These are phyloP conservation scores for Neophaeococcomyces mojaviensis DNA, from an alignment of 2,329 filamentous ascomycete genomes.

Conservation along the genomic window DNA sequence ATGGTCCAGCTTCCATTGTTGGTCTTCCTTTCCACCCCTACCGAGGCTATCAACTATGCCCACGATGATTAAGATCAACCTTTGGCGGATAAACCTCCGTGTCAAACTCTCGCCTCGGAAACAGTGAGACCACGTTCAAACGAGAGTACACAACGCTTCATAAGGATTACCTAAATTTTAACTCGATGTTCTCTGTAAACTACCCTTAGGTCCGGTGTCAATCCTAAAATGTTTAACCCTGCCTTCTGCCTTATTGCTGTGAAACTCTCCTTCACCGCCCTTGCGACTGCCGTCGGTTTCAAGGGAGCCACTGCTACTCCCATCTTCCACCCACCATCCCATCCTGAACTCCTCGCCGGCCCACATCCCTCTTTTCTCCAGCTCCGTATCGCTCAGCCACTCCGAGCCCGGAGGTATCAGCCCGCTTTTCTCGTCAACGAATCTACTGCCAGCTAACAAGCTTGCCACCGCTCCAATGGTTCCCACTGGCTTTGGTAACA, in stretches of 20 bases:
- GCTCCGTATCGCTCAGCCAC: slow-evolving; percentile 15
- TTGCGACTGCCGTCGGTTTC: not conserved
- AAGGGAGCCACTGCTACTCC: not conserved
- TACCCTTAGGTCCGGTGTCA: not conserved
- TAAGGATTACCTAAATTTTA: too few relatives aligned
- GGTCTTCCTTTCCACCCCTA: too few relatives aligned
- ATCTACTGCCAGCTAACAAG: slow-evolving; percentile 14
- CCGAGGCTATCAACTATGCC: too few relatives aligned
- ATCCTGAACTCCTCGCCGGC: slow-evolving; percentile 17
- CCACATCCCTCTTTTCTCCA: slow-evolving; percentile 16
- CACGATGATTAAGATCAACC: too few relatives aligned
- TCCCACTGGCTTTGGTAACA: slow-evolving; percentile 16
- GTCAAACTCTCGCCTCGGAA: too few relatives aligned
- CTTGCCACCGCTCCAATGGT: slow-evolving; percentile 16
- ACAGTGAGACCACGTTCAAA: too few relatives aligned
- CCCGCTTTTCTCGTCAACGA: slow-evolving; percentile 13
- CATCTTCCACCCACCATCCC: slow-evolving; percentile 15
- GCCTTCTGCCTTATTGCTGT: too few relatives aligned
- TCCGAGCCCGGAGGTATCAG: slow-evolving; percentile 15
- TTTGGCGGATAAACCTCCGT: too few relatives aligned
- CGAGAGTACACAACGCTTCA: too few relatives aligned
- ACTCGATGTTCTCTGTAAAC: too few relatives aligned
- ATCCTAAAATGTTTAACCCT: not conserved
- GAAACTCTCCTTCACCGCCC: not conserved
- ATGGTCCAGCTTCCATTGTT: too few relatives aligned